Evolutionary conservation across 2,329 filamentous ascomycete genomes (phyloP).

Genomic region (Cladosporium sp.): DNA sequence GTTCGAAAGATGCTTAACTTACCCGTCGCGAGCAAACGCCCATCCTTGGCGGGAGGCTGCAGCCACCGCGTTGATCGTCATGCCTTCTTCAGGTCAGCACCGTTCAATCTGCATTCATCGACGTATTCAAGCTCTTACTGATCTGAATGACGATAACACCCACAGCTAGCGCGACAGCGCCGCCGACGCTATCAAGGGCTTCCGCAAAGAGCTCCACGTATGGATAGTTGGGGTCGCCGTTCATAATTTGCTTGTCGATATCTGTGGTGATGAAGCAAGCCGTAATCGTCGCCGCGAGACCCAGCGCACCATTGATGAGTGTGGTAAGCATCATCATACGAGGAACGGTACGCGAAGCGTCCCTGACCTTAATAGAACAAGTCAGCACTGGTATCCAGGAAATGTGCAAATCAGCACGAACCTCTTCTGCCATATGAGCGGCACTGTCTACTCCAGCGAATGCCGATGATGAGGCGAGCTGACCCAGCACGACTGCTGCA

Average conservation of each 20-base stretch:
- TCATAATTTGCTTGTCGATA: slow-evolving; percentile 20
- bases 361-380: slow-evolving; percentile 13
- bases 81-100: background rate
- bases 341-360: slow-evolving; percentile 15
- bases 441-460: background rate
- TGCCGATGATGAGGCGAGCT: background rate
- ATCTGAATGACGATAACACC: background rate
- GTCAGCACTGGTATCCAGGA: too few relatives aligned
- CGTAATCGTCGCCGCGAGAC: slow-evolving; percentile 25
- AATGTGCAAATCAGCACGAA: background rate
- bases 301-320: slow-evolving; percentile 18
- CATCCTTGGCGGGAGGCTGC: slow-evolving; percentile 40
- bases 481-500: slow-evolving; percentile 5
- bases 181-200: background rate
- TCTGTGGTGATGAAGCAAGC: slow-evolving; percentile 33
- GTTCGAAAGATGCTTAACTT: slow-evolving; percentile 16
- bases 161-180: background rate
- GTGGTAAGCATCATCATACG: slow-evolving; percentile 14
- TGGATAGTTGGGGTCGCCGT: background rate
- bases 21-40: slow-evolving; percentile 40
- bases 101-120: background rate
- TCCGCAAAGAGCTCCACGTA: background rate
- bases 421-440: slow-evolving; percentile 19
- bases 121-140: background rate
- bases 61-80: slow-evolving; percentile 31